Percentiles rank a stretch among this genome's conserved stretches.
These are phyloP conservation scores for Fusarium sp. DNA, from an alignment of 2,329 filamentous ascomycete genomes.

Conservation along the genomic window DNA sequence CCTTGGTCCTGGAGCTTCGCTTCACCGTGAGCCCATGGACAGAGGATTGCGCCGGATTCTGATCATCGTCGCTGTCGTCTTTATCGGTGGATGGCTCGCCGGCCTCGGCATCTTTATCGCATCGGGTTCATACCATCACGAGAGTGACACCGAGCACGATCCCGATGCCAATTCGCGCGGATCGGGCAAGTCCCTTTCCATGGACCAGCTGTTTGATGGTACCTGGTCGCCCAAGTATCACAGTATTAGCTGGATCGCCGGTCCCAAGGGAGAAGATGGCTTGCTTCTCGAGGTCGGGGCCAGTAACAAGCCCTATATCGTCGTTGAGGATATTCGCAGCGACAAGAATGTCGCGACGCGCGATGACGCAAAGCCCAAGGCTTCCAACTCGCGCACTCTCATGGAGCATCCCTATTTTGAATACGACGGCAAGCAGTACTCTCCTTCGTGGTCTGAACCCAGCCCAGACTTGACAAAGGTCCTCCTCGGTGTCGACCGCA, in stretches of 20 bases:
- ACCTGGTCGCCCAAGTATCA: slow-evolving; percentile 74
- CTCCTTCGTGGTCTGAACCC: slow-evolving; percentile 75
- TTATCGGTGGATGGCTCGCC: slow-evolving; percentile 75
- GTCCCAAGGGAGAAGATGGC: slow-evolving; percentile 83
- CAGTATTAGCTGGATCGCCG: slow-evolving; percentile 81
- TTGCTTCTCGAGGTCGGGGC: slow-evolving; percentile 80
- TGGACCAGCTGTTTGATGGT: slow-evolving; percentile 77
- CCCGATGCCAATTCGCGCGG: slow-evolving; percentile 73
- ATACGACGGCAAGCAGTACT: slow-evolving; percentile 66
- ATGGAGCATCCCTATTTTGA: slow-evolving; percentile 78
- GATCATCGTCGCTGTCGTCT: slow-evolving; percentile 69
- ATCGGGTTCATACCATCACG: slow-evolving; percentile 73
- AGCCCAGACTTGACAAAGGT: slow-evolving; percentile 89
- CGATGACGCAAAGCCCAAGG: slow-evolving; percentile 43
- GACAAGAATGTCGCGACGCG: slow-evolving; percentile 50
- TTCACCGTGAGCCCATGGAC: slow-evolving; percentile 70
- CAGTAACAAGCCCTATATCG: slow-evolving; percentile 77
- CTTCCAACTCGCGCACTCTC: slow-evolving; percentile 72
- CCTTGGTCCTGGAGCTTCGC: slow-evolving; percentile 53
- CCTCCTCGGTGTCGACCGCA: slow-evolving; percentile 77
- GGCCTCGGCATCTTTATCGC: slow-evolving; percentile 76
- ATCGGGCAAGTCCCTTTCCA: slow-evolving; percentile 77
- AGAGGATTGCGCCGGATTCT: slow-evolving; percentile 72
- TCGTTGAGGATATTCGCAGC: slow-evolving; percentile 86
- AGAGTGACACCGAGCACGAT: slow-evolving; percentile 73